These are phyloP conservation scores for Volvariella volvacea DNA, from an alignment of 1,284 basidiomycete genomes.

Conservation along the genomic window DNA sequence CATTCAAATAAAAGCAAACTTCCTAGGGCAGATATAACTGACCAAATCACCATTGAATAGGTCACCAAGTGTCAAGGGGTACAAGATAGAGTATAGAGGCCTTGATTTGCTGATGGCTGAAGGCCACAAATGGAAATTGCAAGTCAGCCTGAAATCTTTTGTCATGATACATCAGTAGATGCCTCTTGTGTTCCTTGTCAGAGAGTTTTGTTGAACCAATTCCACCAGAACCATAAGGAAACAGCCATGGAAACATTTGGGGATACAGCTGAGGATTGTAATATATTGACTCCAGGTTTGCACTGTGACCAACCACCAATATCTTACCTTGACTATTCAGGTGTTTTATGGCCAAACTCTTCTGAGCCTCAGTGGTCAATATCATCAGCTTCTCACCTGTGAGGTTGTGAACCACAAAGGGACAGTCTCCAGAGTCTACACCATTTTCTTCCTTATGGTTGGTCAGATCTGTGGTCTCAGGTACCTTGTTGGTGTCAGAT, in stretches of 20 bases:
- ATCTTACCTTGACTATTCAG: conserved; percentile 14
- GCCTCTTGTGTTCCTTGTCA: conserved; percentile 1
- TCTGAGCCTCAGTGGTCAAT: conserved; percentile 13
- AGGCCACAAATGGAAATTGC: no score
- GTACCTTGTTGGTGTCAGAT: no score
- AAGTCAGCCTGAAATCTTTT: not conserved
- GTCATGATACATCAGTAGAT: conserved; percentile 3
- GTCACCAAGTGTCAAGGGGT: no score
- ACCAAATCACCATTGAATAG: no score
- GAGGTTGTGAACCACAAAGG: conserved; percentile 22
- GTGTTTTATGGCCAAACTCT: conserved; percentile 11
- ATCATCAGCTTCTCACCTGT: conserved; percentile 16
- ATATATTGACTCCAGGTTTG: conserved; percentile 1
- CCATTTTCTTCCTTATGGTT: conserved; percentile 20
- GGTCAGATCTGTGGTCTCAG: conserved; percentile 3
- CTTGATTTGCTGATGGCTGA: not conserved
- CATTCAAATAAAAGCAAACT: no score
- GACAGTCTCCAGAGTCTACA: conserved; percentile 16
- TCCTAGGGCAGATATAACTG: no score
- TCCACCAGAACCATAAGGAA: no score
- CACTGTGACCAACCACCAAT: conserved; percentile 17
- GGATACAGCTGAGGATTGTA: conserved; percentile 1
- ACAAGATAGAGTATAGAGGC: no score
- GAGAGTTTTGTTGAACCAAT: no score
- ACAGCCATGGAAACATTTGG: no score